Percentiles rank a stretch among this genome's conserved stretches.
phyloP scores from a whole-genome alignment of 139 green algal genomes.

The Volvox africanus region DNA sequence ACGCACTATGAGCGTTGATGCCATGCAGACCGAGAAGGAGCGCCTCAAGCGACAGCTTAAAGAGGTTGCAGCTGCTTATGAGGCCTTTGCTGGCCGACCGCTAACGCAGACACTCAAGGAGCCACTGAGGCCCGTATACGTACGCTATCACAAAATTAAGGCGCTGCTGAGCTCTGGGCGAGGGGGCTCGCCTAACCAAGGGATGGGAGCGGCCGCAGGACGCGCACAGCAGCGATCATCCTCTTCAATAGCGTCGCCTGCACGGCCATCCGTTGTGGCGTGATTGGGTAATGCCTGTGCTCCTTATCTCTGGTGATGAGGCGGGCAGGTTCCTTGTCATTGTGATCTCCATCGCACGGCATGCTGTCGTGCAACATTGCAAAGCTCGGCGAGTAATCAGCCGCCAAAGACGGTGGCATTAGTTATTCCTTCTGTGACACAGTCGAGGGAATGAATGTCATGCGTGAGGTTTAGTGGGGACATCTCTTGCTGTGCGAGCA shows the following conservation, averaged over 20 bases:
- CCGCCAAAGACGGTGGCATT: too few species aligned
- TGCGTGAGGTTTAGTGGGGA: too few species aligned
- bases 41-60: conserved; percentile 49
- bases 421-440: too few species aligned
- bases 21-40: conserved; percentile 32
- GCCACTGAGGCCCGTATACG: conserved; percentile 32
- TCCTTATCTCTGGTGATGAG: too few species aligned
- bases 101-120: conserved; percentile 37
- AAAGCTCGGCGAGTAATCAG: too few species aligned
- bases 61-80: conserved; percentile 19
- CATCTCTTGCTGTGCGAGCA: too few species aligned
- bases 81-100: not conserved
- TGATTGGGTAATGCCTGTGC: not conserved
- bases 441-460: too few species aligned
- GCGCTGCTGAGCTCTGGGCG: conserved; percentile 2
- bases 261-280: not conserved
- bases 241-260: not conserved
- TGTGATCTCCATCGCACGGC: too few species aligned
- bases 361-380: too few species aligned
- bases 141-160: conserved; percentile 49
- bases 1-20: not conserved
- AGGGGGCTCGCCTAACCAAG: not conserved
- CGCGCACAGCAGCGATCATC: not conserved
- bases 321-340: too few species aligned
- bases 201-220: not conserved